phyloP scores from a whole-genome alignment of 148 eudicot species.

The Vaccinium darrowii region DNA sequence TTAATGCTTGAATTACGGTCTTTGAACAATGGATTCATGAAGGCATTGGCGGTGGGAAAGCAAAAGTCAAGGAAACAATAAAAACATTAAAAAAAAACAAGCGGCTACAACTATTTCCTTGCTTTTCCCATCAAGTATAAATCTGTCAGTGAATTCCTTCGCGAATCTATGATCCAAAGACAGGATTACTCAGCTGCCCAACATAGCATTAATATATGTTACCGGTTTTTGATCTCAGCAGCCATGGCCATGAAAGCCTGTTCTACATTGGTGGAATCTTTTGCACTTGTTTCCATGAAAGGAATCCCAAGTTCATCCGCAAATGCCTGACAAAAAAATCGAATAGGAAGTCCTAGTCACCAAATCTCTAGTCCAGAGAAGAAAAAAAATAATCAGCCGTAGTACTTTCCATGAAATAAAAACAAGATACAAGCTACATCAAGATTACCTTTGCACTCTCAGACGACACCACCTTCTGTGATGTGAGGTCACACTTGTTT shows the following conservation, averaged over 20 bases:
- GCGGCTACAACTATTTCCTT: not conserved
- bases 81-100: not conserved
- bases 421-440: not conserved
- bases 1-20: not conserved
- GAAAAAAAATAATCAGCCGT: not conserved
- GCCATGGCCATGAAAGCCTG: constrained; percentile 69
- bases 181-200: not conserved
- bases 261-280: constrained; percentile 53
- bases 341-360: not conserved
- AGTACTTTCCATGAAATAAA: not conserved
- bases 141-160: not conserved
- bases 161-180: not conserved
- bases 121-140: not conserved
- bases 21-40: not conserved
- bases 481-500: constrained; percentile 54
- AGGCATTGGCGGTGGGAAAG: not conserved
- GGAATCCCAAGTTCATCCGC: constrained; percentile 67
- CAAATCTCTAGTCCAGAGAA: not conserved
- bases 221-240: constrained; percentile 57
- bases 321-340: constrained; percentile 40
- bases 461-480: constrained; percentile 48
- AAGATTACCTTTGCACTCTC: constrained; percentile 49
- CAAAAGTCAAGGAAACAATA: not conserved
- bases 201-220: not conserved
- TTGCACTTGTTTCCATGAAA: constrained; percentile 66